Conservation (phyloP, 257 asterid species). For the Capsicum pubescens region DNA sequence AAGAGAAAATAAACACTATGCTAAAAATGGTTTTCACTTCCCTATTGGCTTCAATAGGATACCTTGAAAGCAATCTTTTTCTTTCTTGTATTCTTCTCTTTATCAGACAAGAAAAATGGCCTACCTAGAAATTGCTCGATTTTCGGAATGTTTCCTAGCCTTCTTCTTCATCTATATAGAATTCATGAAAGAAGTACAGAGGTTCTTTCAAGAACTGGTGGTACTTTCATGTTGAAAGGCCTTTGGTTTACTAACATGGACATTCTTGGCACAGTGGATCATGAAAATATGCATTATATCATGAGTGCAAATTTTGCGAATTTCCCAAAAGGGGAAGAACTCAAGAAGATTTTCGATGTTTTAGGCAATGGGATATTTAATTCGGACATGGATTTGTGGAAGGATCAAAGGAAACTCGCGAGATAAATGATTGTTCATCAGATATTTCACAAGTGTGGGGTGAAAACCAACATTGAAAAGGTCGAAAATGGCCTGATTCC, state of each 20-base stretch:
- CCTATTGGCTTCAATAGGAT: slow-evolving; percentile 2
- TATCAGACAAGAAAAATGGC: slow-evolving; percentile 26
- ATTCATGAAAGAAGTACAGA: slow-evolving; percentile 44
- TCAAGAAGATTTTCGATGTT: slow-evolving; percentile 54
- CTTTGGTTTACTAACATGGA: slow-evolving; percentile 60
- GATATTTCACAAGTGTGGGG: slow-evolving; percentile 40
- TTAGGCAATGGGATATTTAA: slow-evolving; percentile 65
- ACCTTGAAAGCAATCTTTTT: slow-evolving; percentile 38
- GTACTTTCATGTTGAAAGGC: slow-evolving; percentile 54
- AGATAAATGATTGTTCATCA: slow-evolving; percentile 42
- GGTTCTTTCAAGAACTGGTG: slow-evolving; percentile 37
- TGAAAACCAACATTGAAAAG: slow-evolving; percentile 37
- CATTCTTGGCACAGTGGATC: slow-evolving; percentile 52
- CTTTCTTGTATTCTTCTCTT: slow-evolving; percentile 30
- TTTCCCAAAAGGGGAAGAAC: slow-evolving; percentile 52
- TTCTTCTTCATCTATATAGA: slow-evolving; percentile 35
- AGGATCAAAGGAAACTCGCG: slow-evolving; percentile 46
- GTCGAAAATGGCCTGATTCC: slow-evolving; percentile 52
- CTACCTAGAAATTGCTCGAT: slow-evolving; percentile 41
- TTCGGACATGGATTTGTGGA: slow-evolving; percentile 55
- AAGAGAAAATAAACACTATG: background rate
- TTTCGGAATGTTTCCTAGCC: slow-evolving; percentile 48
- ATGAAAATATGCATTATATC: slow-evolving; percentile 53
- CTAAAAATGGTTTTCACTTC: background rate
- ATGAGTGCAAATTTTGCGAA: slow-evolving; percentile 50